Percentiles rank a stretch among this genome's conserved stretches.
These are phyloP conservation scores for Macaranga tanarius DNA, from an alignment of 441 rosid species.

Conservation along the genomic window DNA sequence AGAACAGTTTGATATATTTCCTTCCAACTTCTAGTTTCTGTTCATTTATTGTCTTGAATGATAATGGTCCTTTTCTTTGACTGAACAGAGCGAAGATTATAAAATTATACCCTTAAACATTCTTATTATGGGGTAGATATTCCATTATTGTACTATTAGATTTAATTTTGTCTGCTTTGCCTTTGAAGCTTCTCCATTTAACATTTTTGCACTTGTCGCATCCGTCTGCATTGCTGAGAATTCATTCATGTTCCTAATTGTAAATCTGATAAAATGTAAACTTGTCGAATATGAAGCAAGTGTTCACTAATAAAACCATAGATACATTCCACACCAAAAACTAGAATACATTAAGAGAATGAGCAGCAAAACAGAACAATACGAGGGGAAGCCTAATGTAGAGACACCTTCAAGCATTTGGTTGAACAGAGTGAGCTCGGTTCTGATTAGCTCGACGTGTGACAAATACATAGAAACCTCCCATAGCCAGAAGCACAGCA, in stretches of 20 bases:
- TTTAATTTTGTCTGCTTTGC: background rate
- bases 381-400: constrained; percentile 12
- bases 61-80: background rate
- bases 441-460: constrained; percentile 37
- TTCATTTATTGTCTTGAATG: background rate
- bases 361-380: background rate
- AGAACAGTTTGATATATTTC: background rate
- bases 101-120: no score
- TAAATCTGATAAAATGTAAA: background rate
- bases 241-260: background rate
- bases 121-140: no score
- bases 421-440: constrained; percentile 36
- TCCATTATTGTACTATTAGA: background rate
- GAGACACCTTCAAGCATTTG: constrained; percentile 32
- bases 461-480: constrained; percentile 33
- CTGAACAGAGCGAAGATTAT: no score
- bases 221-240: background rate
- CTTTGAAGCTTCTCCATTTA: background rate
- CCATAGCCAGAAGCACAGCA: constrained; percentile 40
- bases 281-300: constrained; percentile 1
- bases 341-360: background rate
- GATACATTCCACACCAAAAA: constrained; percentile 12
- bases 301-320: constrained; percentile 15
- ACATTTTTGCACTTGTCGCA: no score
- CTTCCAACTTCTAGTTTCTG: background rate